Conservation (phyloP, 2,329 filamentous ascomycete species). For the Alternaria brassicae region DNA sequence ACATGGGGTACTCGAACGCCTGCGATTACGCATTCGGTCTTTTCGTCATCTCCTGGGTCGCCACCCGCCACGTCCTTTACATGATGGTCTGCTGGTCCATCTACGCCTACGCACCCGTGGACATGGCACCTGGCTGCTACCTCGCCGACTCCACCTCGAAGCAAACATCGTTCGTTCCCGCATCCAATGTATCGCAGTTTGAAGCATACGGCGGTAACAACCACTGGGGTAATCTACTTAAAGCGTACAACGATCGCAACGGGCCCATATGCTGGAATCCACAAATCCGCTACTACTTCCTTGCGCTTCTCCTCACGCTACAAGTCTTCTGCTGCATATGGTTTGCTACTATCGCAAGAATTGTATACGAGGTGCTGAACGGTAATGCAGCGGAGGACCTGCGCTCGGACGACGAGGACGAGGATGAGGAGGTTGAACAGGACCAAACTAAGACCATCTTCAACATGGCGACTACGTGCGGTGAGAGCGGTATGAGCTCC, state of each 20-base stretch:
- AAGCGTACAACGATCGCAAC: conserved; percentile 74
- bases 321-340: conserved; percentile 83
- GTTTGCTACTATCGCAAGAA: conserved; percentile 87
- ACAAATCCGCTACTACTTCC: conserved; percentile 76
- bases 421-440: conserved; percentile 64
- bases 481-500: conserved; percentile 38
- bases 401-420: conserved; percentile 84
- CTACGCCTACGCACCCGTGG: conserved; percentile 67
- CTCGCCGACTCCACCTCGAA: conserved; percentile 57
- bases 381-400: conserved; percentile 83
- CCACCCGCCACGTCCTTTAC: conserved; percentile 83
- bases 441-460: conserved; percentile 29
- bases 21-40: conserved; percentile 86
- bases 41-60: conserved; percentile 86
- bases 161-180: conserved; percentile 54
- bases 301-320: conserved; percentile 76
- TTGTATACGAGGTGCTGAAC: conserved; percentile 79
- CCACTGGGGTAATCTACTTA: conserved; percentile 67
- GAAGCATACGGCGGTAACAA: conserved; percentile 51
- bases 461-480: conserved; percentile 38
- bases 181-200: conserved; percentile 58
- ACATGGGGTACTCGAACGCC: conserved; percentile 74
- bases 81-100: conserved; percentile 82
- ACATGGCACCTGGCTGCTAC: conserved; percentile 76
- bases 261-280: conserved; percentile 82